phyloP scores from a whole-genome alignment of 371 early-diverging fungal genomes.

The Scutellospora calospora region DNA sequence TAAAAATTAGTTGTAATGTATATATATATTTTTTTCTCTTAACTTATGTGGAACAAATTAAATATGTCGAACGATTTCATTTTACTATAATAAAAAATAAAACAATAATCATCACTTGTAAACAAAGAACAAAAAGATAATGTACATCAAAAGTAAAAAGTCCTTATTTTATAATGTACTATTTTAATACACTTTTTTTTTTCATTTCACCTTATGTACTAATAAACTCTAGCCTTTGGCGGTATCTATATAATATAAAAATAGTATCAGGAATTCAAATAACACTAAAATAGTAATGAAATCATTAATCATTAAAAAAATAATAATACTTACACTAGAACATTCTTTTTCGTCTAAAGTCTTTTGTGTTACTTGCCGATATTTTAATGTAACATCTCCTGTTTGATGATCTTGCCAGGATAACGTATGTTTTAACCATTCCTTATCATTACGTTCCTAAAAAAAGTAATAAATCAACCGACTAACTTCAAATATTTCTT shows the following conservation, averaged over 20 bases:
- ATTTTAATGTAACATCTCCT: constrained; percentile 79
- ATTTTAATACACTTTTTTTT: no score
- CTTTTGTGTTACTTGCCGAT: constrained; percentile 81
- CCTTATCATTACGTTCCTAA: constrained; percentile 84
- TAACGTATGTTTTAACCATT: constrained; percentile 99
- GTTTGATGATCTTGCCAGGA: constrained; percentile 91
- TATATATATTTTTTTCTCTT: no score
- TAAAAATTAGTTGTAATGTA: no score
- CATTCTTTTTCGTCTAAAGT: constrained; percentile 95
- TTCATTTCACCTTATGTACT: no score
- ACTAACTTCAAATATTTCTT: neutral
- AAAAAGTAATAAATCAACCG: neutral
- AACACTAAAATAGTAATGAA: neutral
- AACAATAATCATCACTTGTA: no score
- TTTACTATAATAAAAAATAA: no score
- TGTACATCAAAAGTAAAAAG: no score
- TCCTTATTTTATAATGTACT: no score
- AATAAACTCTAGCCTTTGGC: constrained; percentile 42
- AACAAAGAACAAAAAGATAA: no score
- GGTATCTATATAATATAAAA: constrained; percentile 30
- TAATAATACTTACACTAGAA: constrained; percentile 76
- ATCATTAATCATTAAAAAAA: neutral
- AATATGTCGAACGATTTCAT: no score
- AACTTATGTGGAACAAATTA: no score
- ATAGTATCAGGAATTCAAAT: no score